These are phyloP conservation scores for Achaetomiella virescens DNA, from an alignment of 495 filamentous ascomycete genomes.

Conservation along the genomic window DNA sequence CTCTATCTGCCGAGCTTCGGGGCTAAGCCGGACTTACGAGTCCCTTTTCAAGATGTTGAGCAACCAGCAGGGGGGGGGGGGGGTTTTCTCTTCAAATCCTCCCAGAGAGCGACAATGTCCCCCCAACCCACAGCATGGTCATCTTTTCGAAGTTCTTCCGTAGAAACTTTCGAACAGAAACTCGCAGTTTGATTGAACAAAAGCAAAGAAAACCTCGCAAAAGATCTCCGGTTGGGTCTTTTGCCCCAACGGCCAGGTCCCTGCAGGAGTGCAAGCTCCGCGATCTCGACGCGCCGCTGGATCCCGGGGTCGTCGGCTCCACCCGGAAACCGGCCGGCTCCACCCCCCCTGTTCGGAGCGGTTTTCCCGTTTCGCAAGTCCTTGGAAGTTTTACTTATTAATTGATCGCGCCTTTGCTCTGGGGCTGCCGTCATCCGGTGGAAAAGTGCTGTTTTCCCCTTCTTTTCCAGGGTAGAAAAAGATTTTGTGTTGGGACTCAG, in stretches of 20 bases:
- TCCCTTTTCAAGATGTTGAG: neutral
- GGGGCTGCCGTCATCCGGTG: neutral
- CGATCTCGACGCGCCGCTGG: neutral
- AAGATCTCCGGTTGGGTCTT: too few relatives aligned
- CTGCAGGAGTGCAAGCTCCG: too few relatives aligned
- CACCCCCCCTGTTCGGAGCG: neutral
- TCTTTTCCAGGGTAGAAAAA: neutral
- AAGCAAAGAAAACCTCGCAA: too few relatives aligned
- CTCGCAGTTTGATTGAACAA: neutral
- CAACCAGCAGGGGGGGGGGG: neutral
- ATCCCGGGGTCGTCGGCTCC: neutral
- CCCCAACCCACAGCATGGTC: too few relatives aligned
- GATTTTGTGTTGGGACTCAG: too few relatives aligned
- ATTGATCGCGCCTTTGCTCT: neutral
- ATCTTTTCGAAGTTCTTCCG: too few relatives aligned
- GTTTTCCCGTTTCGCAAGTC: neutral
- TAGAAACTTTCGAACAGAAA: neutral
- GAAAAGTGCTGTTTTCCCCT: neutral
- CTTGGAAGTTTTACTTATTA: neutral
- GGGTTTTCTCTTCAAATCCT: too few relatives aligned
- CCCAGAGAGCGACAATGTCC: too few relatives aligned
- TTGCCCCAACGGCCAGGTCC: too few relatives aligned
- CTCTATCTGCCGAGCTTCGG: neutral
- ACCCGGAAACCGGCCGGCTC: conserved; percentile 1
- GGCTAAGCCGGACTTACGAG: conserved; percentile 5